Evolutionary conservation across 2,329 filamentous ascomycete species (phyloP).

Genomic region (Fusarium pseudonygamai): DNA sequence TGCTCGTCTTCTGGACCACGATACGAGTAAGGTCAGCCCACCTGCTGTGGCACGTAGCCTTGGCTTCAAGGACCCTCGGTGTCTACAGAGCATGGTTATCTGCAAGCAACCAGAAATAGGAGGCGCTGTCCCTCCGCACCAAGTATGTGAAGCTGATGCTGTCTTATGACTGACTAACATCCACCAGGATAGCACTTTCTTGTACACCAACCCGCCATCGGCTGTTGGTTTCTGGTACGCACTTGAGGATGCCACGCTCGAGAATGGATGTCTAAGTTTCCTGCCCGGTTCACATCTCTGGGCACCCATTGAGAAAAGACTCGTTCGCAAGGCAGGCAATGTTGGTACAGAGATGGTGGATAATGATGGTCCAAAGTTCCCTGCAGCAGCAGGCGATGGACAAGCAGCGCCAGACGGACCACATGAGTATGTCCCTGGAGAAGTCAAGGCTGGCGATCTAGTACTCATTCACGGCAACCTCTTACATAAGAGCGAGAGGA

Average conservation of each 20-base stretch:
- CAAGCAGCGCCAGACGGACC: conserved; percentile 52
- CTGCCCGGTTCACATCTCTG: conserved; percentile 82
- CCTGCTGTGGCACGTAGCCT: conserved; percentile 74
- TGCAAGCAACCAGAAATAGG: conserved; percentile 98
- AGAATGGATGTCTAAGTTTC: conserved; percentile 92
- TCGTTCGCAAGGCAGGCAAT: conserved; percentile 71
- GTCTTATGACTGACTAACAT: neutral
- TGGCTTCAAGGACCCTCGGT: conserved; percentile 78
- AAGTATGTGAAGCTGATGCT: conserved; percentile 50
- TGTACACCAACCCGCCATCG: conserved; percentile 88
- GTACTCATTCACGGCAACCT: conserved; percentile 96
- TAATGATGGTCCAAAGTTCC: conserved; percentile 74
- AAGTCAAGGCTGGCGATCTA: conserved; percentile 90
- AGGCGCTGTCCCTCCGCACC: conserved; percentile 88
- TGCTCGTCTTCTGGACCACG: conserved; percentile 60
- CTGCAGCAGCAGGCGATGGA: conserved; percentile 60
- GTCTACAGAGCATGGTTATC: conserved; percentile 95
- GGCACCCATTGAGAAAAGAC: conserved; percentile 74
- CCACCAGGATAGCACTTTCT: conserved; percentile 88
- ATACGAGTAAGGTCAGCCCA: conserved; percentile 52
- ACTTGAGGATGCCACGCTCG: conserved; percentile 85
- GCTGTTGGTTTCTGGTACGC: conserved; percentile 99
- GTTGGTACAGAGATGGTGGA: conserved; percentile 75
- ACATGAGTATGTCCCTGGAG: conserved; percentile 74
- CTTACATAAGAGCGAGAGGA: conserved; percentile 95